Evolutionary conservation across 1,139 yeast genomes (phyloP), one percentile per base, ranked within the genome.

Genomic region (Meyerozyma guilliermondii): DNA sequence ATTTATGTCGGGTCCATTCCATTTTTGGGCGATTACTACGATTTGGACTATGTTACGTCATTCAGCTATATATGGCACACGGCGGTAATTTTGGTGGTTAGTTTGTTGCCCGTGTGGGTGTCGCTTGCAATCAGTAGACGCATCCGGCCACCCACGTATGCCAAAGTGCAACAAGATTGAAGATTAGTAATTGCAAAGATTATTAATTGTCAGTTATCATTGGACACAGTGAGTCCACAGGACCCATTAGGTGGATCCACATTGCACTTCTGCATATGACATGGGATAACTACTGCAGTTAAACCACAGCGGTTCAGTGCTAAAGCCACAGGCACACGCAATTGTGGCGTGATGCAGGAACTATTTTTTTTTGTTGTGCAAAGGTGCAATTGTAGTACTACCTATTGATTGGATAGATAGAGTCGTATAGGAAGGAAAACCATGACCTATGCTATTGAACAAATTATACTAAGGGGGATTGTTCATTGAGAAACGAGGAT

Each of bases 81-180:
- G 13, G 63, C 73, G 3, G 66, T 84, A 10, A 83, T 88, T 14
- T 65, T 89, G 39, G 71, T 79, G 0, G 68, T 87, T 7, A 86
- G 96, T 14, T 71, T 92, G 48, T 66, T 89, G 39, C 98, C 98
- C 1, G 95, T 94, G 2, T 91, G 96, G 96, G 66, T 85, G 3
- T 81, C 82, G 4, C 87, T 87, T 60, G 74, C 87, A 6, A 66
- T 91, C 23, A 80, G 83, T 56, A 75, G 96, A 48, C 80, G 73
- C 50, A 63, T 94, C 45, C 79, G 89, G 50, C 98, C 98, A 7
- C 98, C 98, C 34, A 89, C 87, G 58, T 92, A 94, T 62, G 98
- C 98, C n/a, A 92, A 92, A 60, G 98, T 92, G 40, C 97, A 87
- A 61, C 94, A 83, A 49, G 81, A 66, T 46, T 68, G 54, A 31